A percentile compares a stretch with the other conserved stretches of the same genome.
These are phyloP conservation scores for Globisporangium emineosum DNA, from an alignment of 352 stramenopile genomes.

Conservation along the genomic window DNA sequence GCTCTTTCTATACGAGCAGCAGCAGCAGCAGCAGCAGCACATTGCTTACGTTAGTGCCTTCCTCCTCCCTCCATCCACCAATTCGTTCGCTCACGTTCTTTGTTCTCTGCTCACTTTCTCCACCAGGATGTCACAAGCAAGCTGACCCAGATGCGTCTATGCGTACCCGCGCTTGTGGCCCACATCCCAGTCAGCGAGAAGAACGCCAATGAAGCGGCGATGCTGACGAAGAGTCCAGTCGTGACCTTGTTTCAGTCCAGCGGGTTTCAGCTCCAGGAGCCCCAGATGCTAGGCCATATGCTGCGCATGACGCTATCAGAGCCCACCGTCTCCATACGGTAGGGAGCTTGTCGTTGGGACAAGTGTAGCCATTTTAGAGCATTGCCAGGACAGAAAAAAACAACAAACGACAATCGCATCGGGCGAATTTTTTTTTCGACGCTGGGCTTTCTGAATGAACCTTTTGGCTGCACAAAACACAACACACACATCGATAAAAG, in stretches of 20 bases:
- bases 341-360: too few species aligned
- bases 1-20: not conserved
- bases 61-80: too few species aligned
- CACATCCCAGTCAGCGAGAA: not conserved
- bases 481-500: too few species aligned
- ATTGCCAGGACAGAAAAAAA: not conserved
- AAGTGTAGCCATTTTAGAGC: slow-evolving; percentile 1
- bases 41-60: not conserved
- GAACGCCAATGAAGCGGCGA: not conserved
- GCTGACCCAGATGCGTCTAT: slow-evolving; percentile 2
- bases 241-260: not conserved
- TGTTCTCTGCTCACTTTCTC: not conserved
- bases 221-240: not conserved
- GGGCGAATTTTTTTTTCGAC: too few species aligned
- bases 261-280: not conserved
- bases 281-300: too few species aligned
- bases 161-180: not conserved
- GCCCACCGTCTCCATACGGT: not conserved
- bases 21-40: not conserved
- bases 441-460: too few species aligned
- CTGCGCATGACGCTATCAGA: not conserved
- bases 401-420: not conserved
- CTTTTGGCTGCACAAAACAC: too few species aligned
- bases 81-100: not conserved
- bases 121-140: slow-evolving; percentile 2